phyloP scores from a whole-genome alignment of 1,284 basidiomycete genomes.

The Mycosarcoma maydis region DNA sequence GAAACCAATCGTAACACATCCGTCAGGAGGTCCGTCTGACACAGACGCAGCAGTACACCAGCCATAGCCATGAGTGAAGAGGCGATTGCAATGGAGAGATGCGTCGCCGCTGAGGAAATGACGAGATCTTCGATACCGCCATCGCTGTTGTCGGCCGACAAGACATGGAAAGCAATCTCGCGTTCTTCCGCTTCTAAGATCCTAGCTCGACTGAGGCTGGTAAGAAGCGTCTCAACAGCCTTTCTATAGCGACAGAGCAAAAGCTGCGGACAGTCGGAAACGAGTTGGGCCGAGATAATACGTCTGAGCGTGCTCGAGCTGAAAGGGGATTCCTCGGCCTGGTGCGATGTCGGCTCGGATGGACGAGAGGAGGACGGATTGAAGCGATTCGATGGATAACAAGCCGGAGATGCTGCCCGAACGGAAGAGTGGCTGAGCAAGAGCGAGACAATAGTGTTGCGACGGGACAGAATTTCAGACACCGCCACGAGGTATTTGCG shows the following conservation, averaged over 20 bases:
- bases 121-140: slow-evolving; percentile 22
- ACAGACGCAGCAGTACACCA: slow-evolving; percentile 39
- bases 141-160: slow-evolving; percentile 7
- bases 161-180: slow-evolving; percentile 23
- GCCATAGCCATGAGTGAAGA: slow-evolving; percentile 35
- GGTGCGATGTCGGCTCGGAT: not conserved
- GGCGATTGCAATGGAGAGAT: slow-evolving; percentile 37
- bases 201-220: slow-evolving; percentile 22
- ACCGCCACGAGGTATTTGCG: slow-evolving; percentile 32
- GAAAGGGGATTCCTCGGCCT: not conserved
- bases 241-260: slow-evolving; percentile 29
- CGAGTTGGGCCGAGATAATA: slow-evolving; percentile 34
- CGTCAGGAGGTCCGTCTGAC: slow-evolving; percentile 35
- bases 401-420: slow-evolving; percentile 8
- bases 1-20: slow-evolving; percentile 38
- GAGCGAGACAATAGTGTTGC: slow-evolving; percentile 36
- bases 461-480: slow-evolving; percentile 32
- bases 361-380: slow-evolving; percentile 31
- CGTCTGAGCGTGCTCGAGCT: slow-evolving; percentile 33
- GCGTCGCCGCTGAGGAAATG: slow-evolving; percentile 31
- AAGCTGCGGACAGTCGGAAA: slow-evolving; percentile 15
- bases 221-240: slow-evolving; percentile 30
- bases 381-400: slow-evolving; percentile 31
- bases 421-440: slow-evolving; percentile 28
- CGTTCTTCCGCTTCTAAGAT: slow-evolving; percentile 33